Evolutionary conservation across 2,329 filamentous ascomycete genomes (phyloP).

Genomic region (Neofusicoccum umdonicola): DNA sequence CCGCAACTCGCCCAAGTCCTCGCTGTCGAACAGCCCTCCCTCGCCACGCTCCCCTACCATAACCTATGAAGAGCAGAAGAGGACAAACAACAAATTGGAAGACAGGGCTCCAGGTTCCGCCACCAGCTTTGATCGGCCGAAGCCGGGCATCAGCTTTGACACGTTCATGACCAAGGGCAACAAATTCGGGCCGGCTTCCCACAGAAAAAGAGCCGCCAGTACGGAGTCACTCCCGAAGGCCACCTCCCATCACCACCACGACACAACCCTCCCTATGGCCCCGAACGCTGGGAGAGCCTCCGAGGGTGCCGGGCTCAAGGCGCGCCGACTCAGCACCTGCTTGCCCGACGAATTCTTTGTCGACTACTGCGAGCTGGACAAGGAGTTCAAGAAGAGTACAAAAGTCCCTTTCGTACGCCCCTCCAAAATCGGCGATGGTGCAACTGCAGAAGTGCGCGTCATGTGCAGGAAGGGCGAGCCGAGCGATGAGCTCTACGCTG

Average conservation of each 20-base stretch:
- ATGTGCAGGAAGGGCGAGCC: constrained; percentile 68
- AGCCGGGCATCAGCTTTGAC: not conserved
- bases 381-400: constrained; percentile 61
- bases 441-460: constrained; percentile 76
- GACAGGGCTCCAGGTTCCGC: not conserved
- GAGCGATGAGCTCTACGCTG: constrained; percentile 67
- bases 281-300: constrained; percentile 46
- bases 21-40: constrained; percentile 37
- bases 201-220: constrained; percentile 32
- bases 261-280: constrained; percentile 28
- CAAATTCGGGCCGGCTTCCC: constrained; percentile 17
- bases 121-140: not conserved
- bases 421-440: constrained; percentile 76
- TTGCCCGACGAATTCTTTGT: constrained; percentile 73
- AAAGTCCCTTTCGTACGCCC: constrained; percentile 69
- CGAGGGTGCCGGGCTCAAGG: constrained; percentile 72
- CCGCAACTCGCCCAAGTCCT: constrained; percentile 36
- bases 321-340: constrained; percentile 71
- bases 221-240: constrained; percentile 32
- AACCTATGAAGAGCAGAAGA: constrained; percentile 25
- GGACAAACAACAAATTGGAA: not conserved
- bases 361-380: constrained; percentile 65
- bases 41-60: constrained; percentile 36
- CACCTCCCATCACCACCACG: constrained; percentile 21
- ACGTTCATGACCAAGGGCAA: constrained; percentile 5